Evolutionary conservation across 2,329 filamentous ascomycete genomes (phyloP), one percentile per base, ranked within the genome.

Genomic region (Rhytidhysteron rufulum): DNA sequence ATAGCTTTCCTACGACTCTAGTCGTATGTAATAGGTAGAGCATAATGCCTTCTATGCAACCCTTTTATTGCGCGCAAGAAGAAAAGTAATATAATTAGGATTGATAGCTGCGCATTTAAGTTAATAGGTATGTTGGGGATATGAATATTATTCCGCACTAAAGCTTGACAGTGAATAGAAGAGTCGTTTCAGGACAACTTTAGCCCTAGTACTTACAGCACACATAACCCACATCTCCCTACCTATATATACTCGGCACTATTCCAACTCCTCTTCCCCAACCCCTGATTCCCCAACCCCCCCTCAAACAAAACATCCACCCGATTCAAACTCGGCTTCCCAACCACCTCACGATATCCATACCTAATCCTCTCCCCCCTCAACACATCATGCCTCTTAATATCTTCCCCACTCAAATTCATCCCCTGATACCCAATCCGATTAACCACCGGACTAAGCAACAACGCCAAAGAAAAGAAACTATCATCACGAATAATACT

Each of bases 401-500:
- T 55, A 31, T 62, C 54, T 2, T 50, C 47, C 1, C 58, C 57
- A 18, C 40, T 55, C 50, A 62, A 39, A 16, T 55, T 54, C 53
- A 58, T 55, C 0, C 51, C 55, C 18, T 48, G 48, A 22, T 34
- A 43, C 1, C 53, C 53, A 20, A 64, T 49, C 11, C 47, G 35
- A 3, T 52, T 45, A 13, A 62, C 48, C 0, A 64, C 55, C 0
- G 58, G 58, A 2, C 43, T 51, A 34, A 62, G 31, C 27, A 64
- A 25, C 60, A 62, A 62, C 0, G 60, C 60, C 35, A 59, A 44
- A 22, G 51, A 54, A 22, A 62, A 57, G 40, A 51, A 60, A 34
- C 54, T 57, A 8, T 61, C 55, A 20, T 63, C 60, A 1, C 57
- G 49, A 11, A 64, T 54, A 27, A 63, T 58, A 3, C 47, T 51